phyloP scores from a whole-genome alignment of 192 early-diverging fungal genomes.

The Linnemannia elongata region DNA sequence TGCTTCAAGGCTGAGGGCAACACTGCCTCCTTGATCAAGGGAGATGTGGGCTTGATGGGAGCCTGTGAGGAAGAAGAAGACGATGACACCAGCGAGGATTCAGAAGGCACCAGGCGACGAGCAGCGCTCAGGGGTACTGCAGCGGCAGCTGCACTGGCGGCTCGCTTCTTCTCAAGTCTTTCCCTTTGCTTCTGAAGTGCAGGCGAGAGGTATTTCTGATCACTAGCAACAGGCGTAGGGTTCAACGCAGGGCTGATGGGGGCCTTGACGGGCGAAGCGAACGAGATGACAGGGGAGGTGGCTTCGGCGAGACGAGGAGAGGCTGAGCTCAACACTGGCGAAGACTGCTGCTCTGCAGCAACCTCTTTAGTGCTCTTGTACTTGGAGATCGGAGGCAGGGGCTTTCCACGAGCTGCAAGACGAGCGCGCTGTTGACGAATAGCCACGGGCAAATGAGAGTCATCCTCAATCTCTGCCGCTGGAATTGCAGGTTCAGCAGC shows the following conservation, averaged over 20 bases:
- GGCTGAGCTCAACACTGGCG: not conserved
- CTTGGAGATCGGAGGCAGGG: constrained; percentile 48
- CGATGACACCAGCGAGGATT: not conserved
- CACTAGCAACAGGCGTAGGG: not conserved
- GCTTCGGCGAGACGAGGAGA: constrained; percentile 21
- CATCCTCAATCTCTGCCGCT: constrained; percentile 30
- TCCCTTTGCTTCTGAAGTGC: constrained; percentile 44
- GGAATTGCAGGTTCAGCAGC: not conserved
- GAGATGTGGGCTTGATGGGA: constrained; percentile 9
- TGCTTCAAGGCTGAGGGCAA: constrained; percentile 20
- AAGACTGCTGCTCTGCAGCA: not conserved
- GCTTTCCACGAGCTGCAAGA: constrained; percentile 48
- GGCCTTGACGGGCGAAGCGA: constrained; percentile 12
- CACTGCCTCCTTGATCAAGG: constrained; percentile 1
- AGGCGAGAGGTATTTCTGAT: constrained; percentile 40
- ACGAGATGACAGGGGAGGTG: constrained; percentile 19
- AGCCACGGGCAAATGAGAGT: constrained; percentile 45
- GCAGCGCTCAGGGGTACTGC: constrained; percentile 5
- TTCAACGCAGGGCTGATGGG: constrained; percentile 12
- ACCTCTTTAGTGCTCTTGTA: constrained; percentile 39
- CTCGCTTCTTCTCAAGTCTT: constrained; percentile 44
- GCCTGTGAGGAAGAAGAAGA: not conserved
- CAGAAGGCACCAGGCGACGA: constrained; percentile 10
- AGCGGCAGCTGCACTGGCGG: constrained; percentile 11
- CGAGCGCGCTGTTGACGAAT: constrained; percentile 54